A percentile compares a stretch with the other conserved stretches of the same genome.
Conservation (phyloP, 768 basidiomycete species). For the Grammothele lineata region DNA sequence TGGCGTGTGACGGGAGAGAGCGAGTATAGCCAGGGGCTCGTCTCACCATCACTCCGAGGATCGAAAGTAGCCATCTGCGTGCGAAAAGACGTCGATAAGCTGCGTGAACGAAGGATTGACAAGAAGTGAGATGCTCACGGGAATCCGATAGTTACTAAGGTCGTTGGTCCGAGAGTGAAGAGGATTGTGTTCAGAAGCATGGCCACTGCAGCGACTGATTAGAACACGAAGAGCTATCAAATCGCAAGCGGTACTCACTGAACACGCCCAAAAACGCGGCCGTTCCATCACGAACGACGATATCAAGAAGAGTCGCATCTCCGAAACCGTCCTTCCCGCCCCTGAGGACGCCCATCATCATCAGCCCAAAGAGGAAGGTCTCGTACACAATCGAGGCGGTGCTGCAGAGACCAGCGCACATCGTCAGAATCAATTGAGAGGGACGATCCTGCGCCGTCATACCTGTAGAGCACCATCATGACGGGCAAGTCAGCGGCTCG, state of each 20-base stretch:
- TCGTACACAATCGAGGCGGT: slow-evolving; percentile 22
- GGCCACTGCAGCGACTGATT: background rate
- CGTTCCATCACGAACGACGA: slow-evolving; percentile 24
- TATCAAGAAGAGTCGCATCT: slow-evolving; percentile 16
- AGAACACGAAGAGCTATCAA: background rate
- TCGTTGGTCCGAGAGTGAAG: slow-evolving; percentile 12
- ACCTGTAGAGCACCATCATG: slow-evolving; percentile 15
- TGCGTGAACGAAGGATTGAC: no score
- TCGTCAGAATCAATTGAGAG: background rate
- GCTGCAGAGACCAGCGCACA: slow-evolving; percentile 6
- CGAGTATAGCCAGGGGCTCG: background rate
- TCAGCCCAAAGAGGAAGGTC: slow-evolving; percentile 22
- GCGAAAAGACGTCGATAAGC: no score
- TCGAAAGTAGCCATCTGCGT: slow-evolving; percentile 11
- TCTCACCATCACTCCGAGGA: slow-evolving; percentile 11
- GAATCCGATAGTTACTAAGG: slow-evolving; percentile 11
- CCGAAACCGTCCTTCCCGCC: slow-evolving; percentile 21
- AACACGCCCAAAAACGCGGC: slow-evolving; percentile 25
- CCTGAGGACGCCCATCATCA: slow-evolving; percentile 18
- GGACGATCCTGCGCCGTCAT: background rate
- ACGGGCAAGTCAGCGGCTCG: slow-evolving; percentile 5
- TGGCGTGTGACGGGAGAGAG: background rate
- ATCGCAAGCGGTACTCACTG: slow-evolving; percentile 6
- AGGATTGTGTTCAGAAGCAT: slow-evolving; percentile 15
- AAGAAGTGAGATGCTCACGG: slow-evolving; percentile 2